These are phyloP conservation scores for Aureobasidium pullulans DNA, from an alignment of 2,329 filamentous ascomycete species.

Conservation along the genomic window DNA sequence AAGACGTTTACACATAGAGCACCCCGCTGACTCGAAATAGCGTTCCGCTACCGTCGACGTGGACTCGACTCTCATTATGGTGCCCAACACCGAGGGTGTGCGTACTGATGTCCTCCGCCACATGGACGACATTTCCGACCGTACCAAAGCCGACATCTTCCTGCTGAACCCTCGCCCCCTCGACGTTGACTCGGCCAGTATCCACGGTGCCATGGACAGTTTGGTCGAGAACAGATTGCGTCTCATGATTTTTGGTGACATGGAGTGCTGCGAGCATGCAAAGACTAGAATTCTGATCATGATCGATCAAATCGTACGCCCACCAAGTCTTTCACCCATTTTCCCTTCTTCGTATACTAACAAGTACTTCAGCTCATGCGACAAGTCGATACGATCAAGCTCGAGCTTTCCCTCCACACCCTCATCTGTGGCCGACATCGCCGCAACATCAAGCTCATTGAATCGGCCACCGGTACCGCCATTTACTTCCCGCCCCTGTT, in stretches of 20 bases:
- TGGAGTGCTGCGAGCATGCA: constrained; percentile 90
- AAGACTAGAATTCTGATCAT: constrained; percentile 95
- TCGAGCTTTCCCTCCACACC: constrained; percentile 83
- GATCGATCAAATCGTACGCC: constrained; percentile 82
- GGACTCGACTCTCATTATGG: constrained; percentile 82
- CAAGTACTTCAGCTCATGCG: constrained; percentile 53
- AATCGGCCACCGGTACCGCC: constrained; percentile 88
- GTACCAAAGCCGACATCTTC: constrained; percentile 94
- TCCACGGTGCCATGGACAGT: constrained; percentile 69
- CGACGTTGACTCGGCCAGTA: constrained; percentile 69
- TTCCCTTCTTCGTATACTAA: constrained; percentile 14
- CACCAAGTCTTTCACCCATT: constrained; percentile 18
- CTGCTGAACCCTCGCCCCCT: constrained; percentile 77
- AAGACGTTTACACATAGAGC: neutral
- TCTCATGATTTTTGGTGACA: constrained; percentile 89
- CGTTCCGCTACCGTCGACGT: constrained; percentile 90
- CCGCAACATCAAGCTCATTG: constrained; percentile 97
- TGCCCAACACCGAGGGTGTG: constrained; percentile 59
- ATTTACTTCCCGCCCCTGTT: constrained; percentile 98
- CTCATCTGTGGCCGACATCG: constrained; percentile 87
- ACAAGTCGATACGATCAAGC: constrained; percentile 68
- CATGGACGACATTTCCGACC: constrained; percentile 77
- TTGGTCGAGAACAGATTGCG: constrained; percentile 82
- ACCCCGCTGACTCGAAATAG: constrained; percentile 43
- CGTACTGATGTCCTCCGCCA: constrained; percentile 72